These are phyloP conservation scores for Suhomyces maxii DNA, from an alignment of 1,139 yeast species.

Conservation along the genomic window DNA sequence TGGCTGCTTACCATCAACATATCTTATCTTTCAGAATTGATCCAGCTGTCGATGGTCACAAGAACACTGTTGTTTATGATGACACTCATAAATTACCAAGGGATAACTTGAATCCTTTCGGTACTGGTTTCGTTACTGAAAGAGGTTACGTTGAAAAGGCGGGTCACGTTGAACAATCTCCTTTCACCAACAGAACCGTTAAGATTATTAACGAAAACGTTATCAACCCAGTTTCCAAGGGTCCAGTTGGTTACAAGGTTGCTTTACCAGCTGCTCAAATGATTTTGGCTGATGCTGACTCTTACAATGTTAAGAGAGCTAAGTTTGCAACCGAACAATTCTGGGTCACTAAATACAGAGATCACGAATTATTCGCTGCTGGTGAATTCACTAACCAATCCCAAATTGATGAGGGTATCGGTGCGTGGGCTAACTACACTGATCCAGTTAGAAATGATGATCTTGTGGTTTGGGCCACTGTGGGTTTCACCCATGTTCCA, in stretches of 20 bases:
- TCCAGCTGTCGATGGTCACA: conserved; percentile 84
- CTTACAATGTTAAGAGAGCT: conserved; percentile 67
- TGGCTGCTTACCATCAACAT: conserved; percentile 91
- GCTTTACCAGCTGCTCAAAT: conserved; percentile 76
- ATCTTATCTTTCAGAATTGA: conserved; percentile 81
- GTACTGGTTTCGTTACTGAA: conserved; percentile 71
- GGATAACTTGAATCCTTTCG: conserved; percentile 61
- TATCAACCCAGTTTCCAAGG: conserved; percentile 71
- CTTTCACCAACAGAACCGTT: conserved; percentile 72
- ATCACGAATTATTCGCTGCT: conserved; percentile 68
- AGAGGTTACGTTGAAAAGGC: conserved; percentile 69
- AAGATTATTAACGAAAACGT: conserved; percentile 79
- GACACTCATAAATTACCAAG: conserved; percentile 69
- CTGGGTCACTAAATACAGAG: conserved; percentile 75
- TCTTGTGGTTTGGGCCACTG: conserved; percentile 82
- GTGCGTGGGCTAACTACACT: conserved; percentile 63
- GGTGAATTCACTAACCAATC: conserved; percentile 83
- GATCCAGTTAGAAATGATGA: conserved; percentile 80
- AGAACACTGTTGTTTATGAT: conserved; percentile 73
- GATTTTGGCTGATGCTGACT: conserved; percentile 65
- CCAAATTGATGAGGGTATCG: conserved; percentile 61
- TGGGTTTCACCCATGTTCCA: conserved; percentile 86
- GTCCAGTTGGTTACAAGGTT: conserved; percentile 83
- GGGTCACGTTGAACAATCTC: conserved; percentile 72
- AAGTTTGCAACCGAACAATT: conserved; percentile 70